Evolutionary conservation across 768 basidiomycete genomes (phyloP).

Genomic region (Boletus rubescentipes): DNA sequence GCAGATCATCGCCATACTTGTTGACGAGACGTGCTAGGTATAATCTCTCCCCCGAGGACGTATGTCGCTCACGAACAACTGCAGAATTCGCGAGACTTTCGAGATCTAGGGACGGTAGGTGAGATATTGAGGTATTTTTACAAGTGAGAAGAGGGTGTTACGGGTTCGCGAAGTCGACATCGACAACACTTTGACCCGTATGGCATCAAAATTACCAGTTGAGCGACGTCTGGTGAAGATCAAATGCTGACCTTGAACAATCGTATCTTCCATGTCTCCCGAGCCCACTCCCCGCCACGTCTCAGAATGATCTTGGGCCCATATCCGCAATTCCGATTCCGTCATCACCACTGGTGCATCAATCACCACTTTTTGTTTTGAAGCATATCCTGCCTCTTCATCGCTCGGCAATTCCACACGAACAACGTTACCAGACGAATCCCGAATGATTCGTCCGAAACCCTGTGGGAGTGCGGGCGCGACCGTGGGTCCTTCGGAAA

Average conservation of each 20-base stretch:
- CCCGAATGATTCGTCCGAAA: constrained; percentile 80
- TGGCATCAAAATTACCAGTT: neutral
- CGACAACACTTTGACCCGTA: neutral
- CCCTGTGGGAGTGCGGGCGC: constrained; percentile 50
- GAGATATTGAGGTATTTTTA: constrained; percentile 5
- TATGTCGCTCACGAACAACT: constrained; percentile 51
- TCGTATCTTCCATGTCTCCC: neutral
- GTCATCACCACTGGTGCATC: constrained; percentile 33
- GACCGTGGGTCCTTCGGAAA: constrained; percentile 17
- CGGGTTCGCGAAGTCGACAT: constrained; percentile 1
- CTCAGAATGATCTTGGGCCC: constrained; percentile 13
- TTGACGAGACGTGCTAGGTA: constrained; percentile 66
- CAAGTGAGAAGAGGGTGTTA: constrained; percentile 1
- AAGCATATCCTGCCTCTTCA: constrained; percentile 34
- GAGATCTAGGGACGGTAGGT: constrained; percentile 47
- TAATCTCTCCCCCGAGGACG: constrained; percentile 65
- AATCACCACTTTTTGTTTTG: constrained; percentile 35
- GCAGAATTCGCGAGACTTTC: constrained; percentile 57
- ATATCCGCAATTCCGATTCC: constrained; percentile 19
- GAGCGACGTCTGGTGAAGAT: neutral
- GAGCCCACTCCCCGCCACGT: neutral
- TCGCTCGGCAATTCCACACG: constrained; percentile 63
- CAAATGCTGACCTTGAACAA: constrained; percentile 36
- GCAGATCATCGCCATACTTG: constrained; percentile 70
- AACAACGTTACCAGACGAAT: constrained; percentile 72